These are phyloP conservation scores for Arbutus unedo DNA, from an alignment of 148 eudicot genomes.

Conservation along the genomic window DNA sequence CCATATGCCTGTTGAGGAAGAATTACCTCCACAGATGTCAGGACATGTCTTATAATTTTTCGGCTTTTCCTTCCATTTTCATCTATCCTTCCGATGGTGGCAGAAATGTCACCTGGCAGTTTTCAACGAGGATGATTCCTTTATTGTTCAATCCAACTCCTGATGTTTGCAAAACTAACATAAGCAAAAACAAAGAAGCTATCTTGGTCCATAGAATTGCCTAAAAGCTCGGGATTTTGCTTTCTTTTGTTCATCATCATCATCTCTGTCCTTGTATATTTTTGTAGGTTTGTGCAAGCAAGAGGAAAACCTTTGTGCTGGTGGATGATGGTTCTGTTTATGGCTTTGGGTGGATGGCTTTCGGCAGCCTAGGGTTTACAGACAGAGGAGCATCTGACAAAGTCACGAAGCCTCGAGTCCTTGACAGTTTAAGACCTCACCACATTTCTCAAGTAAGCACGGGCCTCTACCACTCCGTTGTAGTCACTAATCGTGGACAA, in stretches of 20 bases:
- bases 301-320: slow-evolving; percentile 86
- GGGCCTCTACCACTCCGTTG: slow-evolving; percentile 86
- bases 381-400: slow-evolving; percentile 74
- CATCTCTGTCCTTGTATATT: not conserved
- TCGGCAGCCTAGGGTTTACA: slow-evolving; percentile 89
- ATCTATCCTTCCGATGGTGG: not conserved
- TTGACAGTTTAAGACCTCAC: slow-evolving; percentile 62
- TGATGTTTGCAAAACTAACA: not conserved
- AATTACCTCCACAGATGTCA: not conserved
- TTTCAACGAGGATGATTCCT: no score
- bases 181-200: not conserved
- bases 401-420: slow-evolving; percentile 51
- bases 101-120: not conserved
- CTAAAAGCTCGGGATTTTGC: not conserved
- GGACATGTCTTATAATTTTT: not conserved
- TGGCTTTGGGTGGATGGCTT: slow-evolving; percentile 95
- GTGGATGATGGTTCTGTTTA: slow-evolving; percentile 68
- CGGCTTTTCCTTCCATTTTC: not conserved
- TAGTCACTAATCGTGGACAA: slow-evolving; percentile 63
- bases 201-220: slow-evolving; percentile 2
- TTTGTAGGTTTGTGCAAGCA: slow-evolving; percentile 92
- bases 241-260: not conserved
- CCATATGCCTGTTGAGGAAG: not conserved
- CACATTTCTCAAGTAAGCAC: slow-evolving; percentile 88
- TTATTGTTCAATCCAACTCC: not conserved